Conservation (phyloP, 495 filamentous ascomycete species). For the Pseudomonodictys pantanalensis region DNA sequence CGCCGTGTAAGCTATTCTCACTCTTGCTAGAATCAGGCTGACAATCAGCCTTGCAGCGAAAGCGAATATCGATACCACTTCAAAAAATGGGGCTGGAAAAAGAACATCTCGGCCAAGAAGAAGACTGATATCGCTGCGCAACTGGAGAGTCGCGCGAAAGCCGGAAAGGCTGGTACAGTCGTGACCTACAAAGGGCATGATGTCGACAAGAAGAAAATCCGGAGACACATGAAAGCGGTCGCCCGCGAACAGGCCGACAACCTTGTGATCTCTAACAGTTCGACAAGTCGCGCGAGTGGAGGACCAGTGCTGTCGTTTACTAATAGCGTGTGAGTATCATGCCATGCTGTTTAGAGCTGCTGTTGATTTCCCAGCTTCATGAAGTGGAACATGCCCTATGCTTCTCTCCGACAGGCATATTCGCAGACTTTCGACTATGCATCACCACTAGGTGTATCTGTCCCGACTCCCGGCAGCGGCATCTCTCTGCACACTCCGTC, state of each 20-base stretch:
- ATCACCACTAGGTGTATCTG: constrained; percentile 15
- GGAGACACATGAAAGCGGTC: constrained; percentile 38
- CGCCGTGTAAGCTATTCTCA: not conserved
- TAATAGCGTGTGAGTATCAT: constrained; percentile 31
- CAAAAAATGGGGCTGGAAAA: constrained; percentile 10
- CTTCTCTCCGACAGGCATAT: not conserved
- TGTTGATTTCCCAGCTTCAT: constrained; percentile 30
- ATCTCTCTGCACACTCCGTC: constrained; percentile 22
- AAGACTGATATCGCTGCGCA: constrained; percentile 27
- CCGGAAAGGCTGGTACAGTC: constrained; percentile 32
- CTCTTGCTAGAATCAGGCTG: not conserved
- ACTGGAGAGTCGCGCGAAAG: constrained; percentile 32
- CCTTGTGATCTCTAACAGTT: not conserved
- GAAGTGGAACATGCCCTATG: constrained; percentile 40
- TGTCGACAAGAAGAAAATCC: constrained; percentile 40
- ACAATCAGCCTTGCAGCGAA: not conserved
- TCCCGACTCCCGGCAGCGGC: constrained; percentile 9
- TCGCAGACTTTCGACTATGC: constrained; percentile 15
- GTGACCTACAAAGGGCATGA: constrained; percentile 27
- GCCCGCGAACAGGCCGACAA: constrained; percentile 16
- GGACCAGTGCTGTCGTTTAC: constrained; percentile 21
- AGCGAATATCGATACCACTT: constrained; percentile 3
- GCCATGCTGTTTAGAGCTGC: not conserved
- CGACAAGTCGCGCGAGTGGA: not conserved
- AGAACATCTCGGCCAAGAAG: not conserved